Evolutionary conservation across 345 rosid species (phyloP).

Genomic region (Brassica cretica): DNA sequence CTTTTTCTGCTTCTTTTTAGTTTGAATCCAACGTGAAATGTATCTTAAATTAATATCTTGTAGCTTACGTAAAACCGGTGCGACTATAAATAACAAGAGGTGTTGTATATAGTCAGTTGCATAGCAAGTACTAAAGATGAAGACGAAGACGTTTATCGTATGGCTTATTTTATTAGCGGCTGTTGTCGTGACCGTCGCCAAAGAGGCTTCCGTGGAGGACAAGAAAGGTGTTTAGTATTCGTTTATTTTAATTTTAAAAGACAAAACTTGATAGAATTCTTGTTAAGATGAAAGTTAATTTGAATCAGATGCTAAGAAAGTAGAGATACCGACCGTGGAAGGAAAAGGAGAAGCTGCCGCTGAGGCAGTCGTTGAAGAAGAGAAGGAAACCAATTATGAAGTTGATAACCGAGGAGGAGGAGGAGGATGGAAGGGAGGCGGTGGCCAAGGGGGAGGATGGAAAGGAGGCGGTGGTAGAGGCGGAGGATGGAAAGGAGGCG

Average conservation of each 20-base stretch:
- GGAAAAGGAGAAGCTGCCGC: neutral
- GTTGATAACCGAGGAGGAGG: neutral
- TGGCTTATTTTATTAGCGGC: neutral
- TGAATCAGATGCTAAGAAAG: conserved; percentile 24
- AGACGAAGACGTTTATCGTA: conserved; percentile 20
- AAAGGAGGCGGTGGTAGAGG: neutral
- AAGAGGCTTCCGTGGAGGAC: neutral
- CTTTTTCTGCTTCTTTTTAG: neutral
- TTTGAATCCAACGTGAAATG: neutral
- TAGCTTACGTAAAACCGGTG: neutral
- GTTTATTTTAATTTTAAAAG: neutral
- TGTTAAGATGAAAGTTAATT: neutral
- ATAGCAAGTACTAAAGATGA: conserved; percentile 18
- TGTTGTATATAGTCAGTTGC: neutral
- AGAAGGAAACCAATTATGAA: neutral
- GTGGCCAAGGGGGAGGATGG: neutral
- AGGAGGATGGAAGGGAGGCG: conserved; percentile 4
- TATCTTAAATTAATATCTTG: conserved; percentile 12
- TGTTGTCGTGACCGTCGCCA: neutral
- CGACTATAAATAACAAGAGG: conserved; percentile 17
- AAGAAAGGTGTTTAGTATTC: neutral
- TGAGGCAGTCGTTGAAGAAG: neutral
- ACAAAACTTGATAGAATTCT: neutral
- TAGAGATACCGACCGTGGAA: conserved; percentile 8
- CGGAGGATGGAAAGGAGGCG: neutral